Base-by-base conservation (phyloP, 441 rosid species). In the Monsonia emarginata region DNA sequence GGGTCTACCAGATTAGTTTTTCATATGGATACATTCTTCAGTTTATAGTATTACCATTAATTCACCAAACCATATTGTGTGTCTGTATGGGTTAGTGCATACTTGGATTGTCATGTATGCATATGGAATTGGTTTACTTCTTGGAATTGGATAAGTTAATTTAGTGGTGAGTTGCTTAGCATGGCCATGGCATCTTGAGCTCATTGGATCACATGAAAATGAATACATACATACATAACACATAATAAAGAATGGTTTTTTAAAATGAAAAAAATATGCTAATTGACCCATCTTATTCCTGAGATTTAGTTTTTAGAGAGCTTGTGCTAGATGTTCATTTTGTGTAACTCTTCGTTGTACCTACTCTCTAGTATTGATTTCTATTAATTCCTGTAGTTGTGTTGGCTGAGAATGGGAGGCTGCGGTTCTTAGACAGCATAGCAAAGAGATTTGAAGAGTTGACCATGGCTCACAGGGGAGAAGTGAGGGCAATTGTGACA, bases 401-500 rank as follows among this genome's bases (percentile, higher is more conserved):
- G 64, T 69, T 90, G 79, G 97, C 96, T 71, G 91, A 87, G 80
- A 84, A 86, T 64, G 95, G 89, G 59, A 83, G 95, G 88, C 77
- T 93, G 72, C 84, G 74, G 69, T 1, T 78, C 66, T 16, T 90
- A 22, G 92, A 86, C 1, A 72, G 59, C 79, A 90, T 90, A 63
- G 78, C 75, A 5, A 82, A 86, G 70, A 90, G 81, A 64, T 90
- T 87, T 65, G 46, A 68, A 68, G 86, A 90, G 81, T 76, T 93
- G 74, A 86, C 96, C 31, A 85, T 83, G 85, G 96, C 96, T 19
- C 96, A 88, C 42, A 90, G 61, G 69, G 97, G 97, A 74, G 89
- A 82, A 72, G 82, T 90, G 69, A 81, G 80, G 73, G 97, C 85
- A 36, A 76, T 80, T 69, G 95, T 93, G 58, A 93, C 96, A 69